Base-by-base conservation (phyloP, 768 basidiomycete species). In the Amanita molliuscula region DNA sequence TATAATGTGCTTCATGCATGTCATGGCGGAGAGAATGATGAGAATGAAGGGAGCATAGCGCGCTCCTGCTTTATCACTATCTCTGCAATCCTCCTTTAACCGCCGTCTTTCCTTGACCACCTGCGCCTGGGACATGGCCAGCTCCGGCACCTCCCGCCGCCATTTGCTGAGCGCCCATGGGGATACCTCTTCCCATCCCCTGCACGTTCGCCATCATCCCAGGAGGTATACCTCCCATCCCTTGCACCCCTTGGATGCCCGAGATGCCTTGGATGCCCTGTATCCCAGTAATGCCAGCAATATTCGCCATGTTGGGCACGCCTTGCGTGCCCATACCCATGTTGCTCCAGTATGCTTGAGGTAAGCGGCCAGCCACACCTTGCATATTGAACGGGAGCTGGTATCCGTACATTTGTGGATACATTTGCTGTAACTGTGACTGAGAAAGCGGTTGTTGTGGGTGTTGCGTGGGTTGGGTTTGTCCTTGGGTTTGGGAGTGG, bases 361-460 rank as follows among this genome's bases (percentile, higher is more conserved):
- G 46, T 8, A 47, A 37, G 20, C 35, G 46, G n/a, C 28, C 38
- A 18, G n/a, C 16, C 4, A 20, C 23, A 13, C 48, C 40, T 41
- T 50, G 49, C 21, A 50, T 36, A 20, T 43, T 43, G 44, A 52
- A 52, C 13, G 35, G 35, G 9, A 31, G 10, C 21, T 51, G 50
- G 47, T 55, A 54, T 18, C 48, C 42, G 51, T 40, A 46, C 54
- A 54, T 52, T 42, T 37, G 38, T 18, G 48, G 56, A 18, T 58
- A 55, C 34, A 52, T 41, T 21, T 60, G 57, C 8, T 54, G 56
- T 7, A 46, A 36, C 36, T 61, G 61, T 8, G 46, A 44, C 3
- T 50, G 58, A 8, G 49, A 43, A 26, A 46, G 55, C 18, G 43
- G 48, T 25, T 56, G 55, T 16, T 45, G 61, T 37, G 50, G 56